These are phyloP conservation scores for Kipferlia bialata DNA, from an alignment of 78 protist species.

Conservation along the genomic window DNA sequence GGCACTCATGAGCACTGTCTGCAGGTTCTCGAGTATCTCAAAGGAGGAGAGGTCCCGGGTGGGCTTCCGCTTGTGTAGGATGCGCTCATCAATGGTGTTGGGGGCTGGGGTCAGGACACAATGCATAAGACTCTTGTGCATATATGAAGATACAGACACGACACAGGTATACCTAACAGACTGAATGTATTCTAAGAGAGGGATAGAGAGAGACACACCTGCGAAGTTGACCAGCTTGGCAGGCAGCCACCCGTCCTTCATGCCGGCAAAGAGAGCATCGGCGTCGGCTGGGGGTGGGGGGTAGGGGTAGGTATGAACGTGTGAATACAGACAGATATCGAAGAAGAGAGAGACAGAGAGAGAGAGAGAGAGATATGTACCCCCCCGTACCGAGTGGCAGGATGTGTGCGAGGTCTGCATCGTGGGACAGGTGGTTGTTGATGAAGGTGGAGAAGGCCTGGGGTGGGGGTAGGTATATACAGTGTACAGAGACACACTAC, in stretches of 20 bases:
- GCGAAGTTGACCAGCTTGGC: slow-evolving; percentile 23
- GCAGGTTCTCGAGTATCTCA: slow-evolving; percentile 53
- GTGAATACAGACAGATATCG: too few species aligned
- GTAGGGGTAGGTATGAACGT: too few species aligned
- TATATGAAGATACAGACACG: too few species aligned
- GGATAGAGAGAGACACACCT: neutral
- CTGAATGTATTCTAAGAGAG: too few species aligned
- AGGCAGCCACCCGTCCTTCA: slow-evolving; percentile 37
- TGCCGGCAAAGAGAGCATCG: slow-evolving; percentile 22
- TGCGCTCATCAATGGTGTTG: slow-evolving; percentile 81
- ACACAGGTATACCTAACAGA: too few species aligned
- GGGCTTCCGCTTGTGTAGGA: slow-evolving; percentile 58
- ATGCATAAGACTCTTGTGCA: neutral
- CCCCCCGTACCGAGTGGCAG: slow-evolving; percentile 7
- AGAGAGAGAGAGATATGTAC: too few species aligned
- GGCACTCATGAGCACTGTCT: slow-evolving; percentile 65
- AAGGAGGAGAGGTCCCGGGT: slow-evolving; percentile 15
- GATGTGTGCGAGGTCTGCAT: slow-evolving; percentile 11
- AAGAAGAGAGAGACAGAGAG: too few species aligned
- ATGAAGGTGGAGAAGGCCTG: slow-evolving; percentile 17
- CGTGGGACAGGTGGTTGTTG: slow-evolving; percentile 9
- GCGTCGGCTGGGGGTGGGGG: too few species aligned
- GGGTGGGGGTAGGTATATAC: neutral
- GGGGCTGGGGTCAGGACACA: slow-evolving; percentile 4
- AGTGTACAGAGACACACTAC: neutral